A percentile compares a stretch with the other conserved stretches of the same genome.
Conservation (phyloP, 2,329 filamentous ascomycete genomes). For the Metarhizium guizhouense region DNA sequence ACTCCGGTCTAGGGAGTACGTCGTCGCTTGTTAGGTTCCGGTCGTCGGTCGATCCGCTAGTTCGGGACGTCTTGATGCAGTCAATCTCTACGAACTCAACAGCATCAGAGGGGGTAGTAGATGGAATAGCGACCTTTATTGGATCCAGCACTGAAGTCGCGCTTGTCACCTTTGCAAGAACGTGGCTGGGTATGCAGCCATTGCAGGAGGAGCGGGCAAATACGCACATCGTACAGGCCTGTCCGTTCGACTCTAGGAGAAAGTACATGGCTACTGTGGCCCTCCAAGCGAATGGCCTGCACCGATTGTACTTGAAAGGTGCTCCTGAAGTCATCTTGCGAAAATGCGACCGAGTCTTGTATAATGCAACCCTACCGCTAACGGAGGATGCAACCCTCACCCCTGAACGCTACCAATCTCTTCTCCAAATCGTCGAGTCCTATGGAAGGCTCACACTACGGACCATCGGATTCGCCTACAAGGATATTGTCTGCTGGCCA, state of each 20-base stretch:
- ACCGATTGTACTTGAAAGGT: conserved; percentile 45
- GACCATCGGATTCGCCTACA: conserved; percentile 67
- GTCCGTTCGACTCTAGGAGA: conserved; percentile 42
- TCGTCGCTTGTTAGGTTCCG: background rate
- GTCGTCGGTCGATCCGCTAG: conserved; percentile 10
- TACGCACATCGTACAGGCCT: conserved; percentile 31
- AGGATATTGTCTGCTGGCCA: conserved; percentile 64
- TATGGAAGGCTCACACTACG: conserved; percentile 58
- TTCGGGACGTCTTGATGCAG: conserved; percentile 28
- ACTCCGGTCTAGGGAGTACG: background rate
- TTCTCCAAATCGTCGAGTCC: conserved; percentile 39
- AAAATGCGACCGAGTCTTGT: conserved; percentile 32
- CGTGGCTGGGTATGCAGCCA: conserved; percentile 37
- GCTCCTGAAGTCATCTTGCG: conserved; percentile 44
- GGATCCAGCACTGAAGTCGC: conserved; percentile 48
- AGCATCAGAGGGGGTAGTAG: conserved; percentile 40
- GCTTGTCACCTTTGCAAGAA: conserved; percentile 36
- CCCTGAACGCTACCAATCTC: background rate
- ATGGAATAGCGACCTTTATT: conserved; percentile 32
- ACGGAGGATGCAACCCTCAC: background rate
- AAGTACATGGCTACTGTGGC: conserved; percentile 48
- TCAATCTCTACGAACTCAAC: conserved; percentile 46
- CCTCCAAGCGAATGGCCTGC: conserved; percentile 28
- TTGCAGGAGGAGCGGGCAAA: conserved; percentile 23
- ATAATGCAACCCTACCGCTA: conserved; percentile 16